These are phyloP conservation scores for Coniella vitis DNA, from an alignment of 2,329 filamentous ascomycete genomes.

Conservation along the genomic window DNA sequence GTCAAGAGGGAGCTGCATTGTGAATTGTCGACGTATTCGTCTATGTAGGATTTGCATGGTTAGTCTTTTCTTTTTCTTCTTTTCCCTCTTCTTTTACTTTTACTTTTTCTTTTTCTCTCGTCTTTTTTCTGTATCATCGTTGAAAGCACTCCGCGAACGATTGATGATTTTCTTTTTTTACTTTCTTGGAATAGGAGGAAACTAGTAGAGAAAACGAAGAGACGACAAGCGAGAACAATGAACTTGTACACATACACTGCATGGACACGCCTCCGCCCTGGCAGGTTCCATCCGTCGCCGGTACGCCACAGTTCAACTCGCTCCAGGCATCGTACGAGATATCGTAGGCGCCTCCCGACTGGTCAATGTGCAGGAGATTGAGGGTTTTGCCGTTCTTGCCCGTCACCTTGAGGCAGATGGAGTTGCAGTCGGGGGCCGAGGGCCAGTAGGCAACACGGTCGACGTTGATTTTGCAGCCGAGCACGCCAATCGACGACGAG, in stretches of 20 bases:
- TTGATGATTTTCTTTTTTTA: too few relatives aligned
- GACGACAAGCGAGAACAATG: not conserved
- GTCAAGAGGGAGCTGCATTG: conserved; percentile 45
- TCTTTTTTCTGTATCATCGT: too few relatives aligned
- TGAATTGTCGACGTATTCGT: conserved; percentile 38
- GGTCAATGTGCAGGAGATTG: conserved; percentile 52
- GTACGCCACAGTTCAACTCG: conserved; percentile 44
- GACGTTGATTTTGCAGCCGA: conserved; percentile 54
- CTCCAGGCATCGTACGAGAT: conserved; percentile 58
- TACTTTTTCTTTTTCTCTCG: too few relatives aligned
- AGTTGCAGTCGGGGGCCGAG: conserved; percentile 42
- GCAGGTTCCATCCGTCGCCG: conserved; percentile 38
- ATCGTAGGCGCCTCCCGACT: conserved; percentile 49
- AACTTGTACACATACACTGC: conserved; percentile 21
- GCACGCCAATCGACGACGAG: conserved; percentile 50
- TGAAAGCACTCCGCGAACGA: too few relatives aligned
- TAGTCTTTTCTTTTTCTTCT: not conserved
- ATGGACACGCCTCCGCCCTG: conserved; percentile 45
- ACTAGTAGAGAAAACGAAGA: too few relatives aligned
- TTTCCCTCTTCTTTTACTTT: too few relatives aligned
- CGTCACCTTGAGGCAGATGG: conserved; percentile 49
- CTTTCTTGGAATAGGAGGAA: too few relatives aligned
- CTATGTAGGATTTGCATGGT: conserved; percentile 19
- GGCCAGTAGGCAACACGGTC: conserved; percentile 59
- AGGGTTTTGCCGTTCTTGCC: conserved; percentile 39